Evolutionary conservation across 306 rosid genomes (phyloP).

Genomic region (Pueraria montana): DNA sequence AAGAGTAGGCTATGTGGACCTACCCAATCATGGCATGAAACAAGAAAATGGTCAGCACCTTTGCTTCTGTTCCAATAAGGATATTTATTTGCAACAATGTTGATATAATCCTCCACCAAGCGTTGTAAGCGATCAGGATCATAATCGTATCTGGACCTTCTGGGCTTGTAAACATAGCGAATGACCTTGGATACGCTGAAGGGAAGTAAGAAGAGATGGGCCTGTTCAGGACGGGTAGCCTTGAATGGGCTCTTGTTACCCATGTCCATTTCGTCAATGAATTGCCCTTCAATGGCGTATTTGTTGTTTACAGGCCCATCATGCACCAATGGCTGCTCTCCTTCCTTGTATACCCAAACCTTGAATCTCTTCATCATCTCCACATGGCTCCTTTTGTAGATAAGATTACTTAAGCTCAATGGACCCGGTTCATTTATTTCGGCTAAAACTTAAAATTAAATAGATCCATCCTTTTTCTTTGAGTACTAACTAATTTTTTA

Average conservation of each 20-base stretch:
- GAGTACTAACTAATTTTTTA: neutral
- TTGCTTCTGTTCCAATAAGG: conserved; percentile 72
- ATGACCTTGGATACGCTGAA: conserved; percentile 63
- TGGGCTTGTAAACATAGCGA: conserved; percentile 58
- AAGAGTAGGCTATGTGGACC: neutral
- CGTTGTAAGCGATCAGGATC: conserved; percentile 57
- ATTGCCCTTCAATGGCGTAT: conserved; percentile 78
- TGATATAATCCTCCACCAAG: conserved; percentile 57
- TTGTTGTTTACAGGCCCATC: conserved; percentile 72
- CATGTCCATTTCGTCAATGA: conserved; percentile 73
- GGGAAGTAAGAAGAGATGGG: conserved; percentile 70
- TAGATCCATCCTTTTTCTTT: neutral
- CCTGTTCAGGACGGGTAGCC: conserved; percentile 62
- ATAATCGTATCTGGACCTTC: conserved; percentile 56
- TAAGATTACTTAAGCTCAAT: neutral
- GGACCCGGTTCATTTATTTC: neutral
- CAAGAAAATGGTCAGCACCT: conserved; percentile 73
- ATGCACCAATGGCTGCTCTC: conserved; percentile 69
- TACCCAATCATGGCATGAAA: conserved; percentile 84
- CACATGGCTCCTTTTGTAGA: conserved; percentile 61
- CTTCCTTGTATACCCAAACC: conserved; percentile 73
- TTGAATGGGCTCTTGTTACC: conserved; percentile 58
- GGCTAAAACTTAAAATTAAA: neutral
- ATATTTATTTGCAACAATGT: conserved; percentile 48
- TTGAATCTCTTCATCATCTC: conserved; percentile 75